Evolutionary conservation across 1,284 basidiomycete species (phyloP), one percentile per base, ranked within the genome.

Genomic region (Coriolopsis trogii): DNA sequence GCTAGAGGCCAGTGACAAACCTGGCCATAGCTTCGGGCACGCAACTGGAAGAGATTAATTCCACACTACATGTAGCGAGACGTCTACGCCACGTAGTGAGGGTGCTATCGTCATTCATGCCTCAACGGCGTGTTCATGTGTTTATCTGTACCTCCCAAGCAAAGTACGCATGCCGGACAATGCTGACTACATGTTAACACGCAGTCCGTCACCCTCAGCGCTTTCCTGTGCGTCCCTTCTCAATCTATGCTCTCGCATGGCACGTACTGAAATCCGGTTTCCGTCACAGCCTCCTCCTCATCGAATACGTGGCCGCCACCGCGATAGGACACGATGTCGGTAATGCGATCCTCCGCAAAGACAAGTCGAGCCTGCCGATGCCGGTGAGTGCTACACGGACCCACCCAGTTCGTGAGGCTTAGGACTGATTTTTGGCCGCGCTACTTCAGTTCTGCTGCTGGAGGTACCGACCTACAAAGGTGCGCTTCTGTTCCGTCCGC

Each of bases 381-480:
- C 91, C 92, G 6, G 85, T 91, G 58, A 52, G 77, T 69, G 52
- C 12, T 49, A 30, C 41, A 24, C 10, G 6, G 9, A 24, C 37
- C 25, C 20, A 39, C 21, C 13, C 18, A 10, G 4, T 24, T 15
- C n/a, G n/a, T n/a, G n/a, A n/a, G n/a, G n/a, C n/a, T n/a, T n/a
- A n/a, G n/a, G n/a, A n/a, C n/a, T n/a, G n/a, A n/a, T n/a, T n/a
- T n/a, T n/a, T n/a, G n/a, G n/a, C n/a, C n/a, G n/a, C n/a, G n/a
- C n/a, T n/a, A 3, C 15, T 26, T 7, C 59, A 88, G 83, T 82
- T 89, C 62, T 88, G 86, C 63, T 87, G 74, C 60, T 88, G 83
- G 81, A 76, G 89, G 60, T 93, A 87, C 68, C 74, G 91, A 30
- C 89, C 91, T 0, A 89, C 88, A 8, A 95, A 94, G 73, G 85